Evolutionary conservation across 1,139 yeast species (phyloP).

Genomic region (Eremothecium gossypii): DNA sequence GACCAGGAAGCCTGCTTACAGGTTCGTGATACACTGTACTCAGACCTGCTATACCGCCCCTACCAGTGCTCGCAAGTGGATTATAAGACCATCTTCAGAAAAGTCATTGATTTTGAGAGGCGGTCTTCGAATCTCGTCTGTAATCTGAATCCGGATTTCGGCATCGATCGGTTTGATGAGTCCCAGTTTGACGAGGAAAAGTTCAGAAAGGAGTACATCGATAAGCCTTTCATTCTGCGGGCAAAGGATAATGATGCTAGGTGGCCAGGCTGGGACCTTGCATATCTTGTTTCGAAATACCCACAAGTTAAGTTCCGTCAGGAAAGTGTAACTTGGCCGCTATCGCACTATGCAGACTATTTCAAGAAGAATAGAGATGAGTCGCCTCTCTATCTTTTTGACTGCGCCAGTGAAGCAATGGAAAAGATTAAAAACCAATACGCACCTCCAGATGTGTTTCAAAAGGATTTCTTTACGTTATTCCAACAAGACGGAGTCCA

Average conservation of each 20-base stretch:
- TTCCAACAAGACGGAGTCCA: conserved; percentile 34
- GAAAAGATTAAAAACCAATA: conserved; percentile 46
- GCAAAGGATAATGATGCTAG: conserved; percentile 29
- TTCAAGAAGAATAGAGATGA: conserved; percentile 60
- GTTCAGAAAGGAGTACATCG: conserved; percentile 41
- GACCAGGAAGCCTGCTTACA: conserved; percentile 36
- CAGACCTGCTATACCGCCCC: conserved; percentile 68
- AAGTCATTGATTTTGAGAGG: conserved; percentile 42
- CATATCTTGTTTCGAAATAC: conserved; percentile 41
- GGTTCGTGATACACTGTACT: conserved; percentile 35
- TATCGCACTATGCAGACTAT: conserved; percentile 53
- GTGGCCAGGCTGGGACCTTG: conserved; percentile 66
- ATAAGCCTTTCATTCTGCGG: conserved; percentile 61
- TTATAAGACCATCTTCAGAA: conserved; percentile 41
- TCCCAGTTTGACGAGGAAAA: conserved; percentile 33
- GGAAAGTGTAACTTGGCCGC: conserved; percentile 77
- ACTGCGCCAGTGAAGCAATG: conserved; percentile 65
- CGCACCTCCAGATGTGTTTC: conserved; percentile 43
- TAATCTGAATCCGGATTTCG: conserved; percentile 25
- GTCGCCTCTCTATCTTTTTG: conserved; percentile 76
- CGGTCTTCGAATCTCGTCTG: conserved; percentile 16
- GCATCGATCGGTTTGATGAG: conserved; percentile 38
- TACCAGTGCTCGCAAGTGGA: conserved; percentile 68
- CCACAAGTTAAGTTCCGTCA: conserved; percentile 63
- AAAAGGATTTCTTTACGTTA: conserved; percentile 41